phyloP scores from a whole-genome alignment of 1,284 basidiomycete genomes.

The Fomitopsis schrenkii region DNA sequence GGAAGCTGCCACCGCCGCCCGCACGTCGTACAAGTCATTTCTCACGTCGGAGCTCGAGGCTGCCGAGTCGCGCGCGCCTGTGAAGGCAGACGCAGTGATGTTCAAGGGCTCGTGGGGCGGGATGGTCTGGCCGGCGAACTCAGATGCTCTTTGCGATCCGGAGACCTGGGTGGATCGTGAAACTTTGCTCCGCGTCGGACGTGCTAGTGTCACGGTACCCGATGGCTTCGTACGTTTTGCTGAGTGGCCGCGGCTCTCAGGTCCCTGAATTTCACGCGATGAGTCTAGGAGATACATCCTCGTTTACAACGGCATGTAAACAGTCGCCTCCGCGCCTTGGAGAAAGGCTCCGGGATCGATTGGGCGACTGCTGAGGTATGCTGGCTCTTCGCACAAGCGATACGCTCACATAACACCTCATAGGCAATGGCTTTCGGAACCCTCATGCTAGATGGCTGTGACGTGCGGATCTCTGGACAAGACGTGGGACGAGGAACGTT shows the following conservation, averaged over 20 bases:
- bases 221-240: slow-evolving; percentile 63
- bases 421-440: slow-evolving; percentile 84
- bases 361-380: slow-evolving; percentile 84
- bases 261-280: not conserved
- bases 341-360: slow-evolving; percentile 70
- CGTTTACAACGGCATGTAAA: slow-evolving; percentile 79
- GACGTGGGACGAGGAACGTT: slow-evolving; percentile 90
- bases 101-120: slow-evolving; percentile 63
- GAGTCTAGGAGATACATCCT: slow-evolving; percentile 66
- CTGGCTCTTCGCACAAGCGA: not conserved
- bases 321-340: slow-evolving; percentile 67
- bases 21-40: slow-evolving; percentile 52
- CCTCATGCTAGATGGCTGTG: slow-evolving; percentile 72
- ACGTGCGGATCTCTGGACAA: slow-evolving; percentile 86
- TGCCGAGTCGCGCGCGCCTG: slow-evolving; percentile 45
- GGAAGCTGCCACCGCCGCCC: slow-evolving; percentile 45
- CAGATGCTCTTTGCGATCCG: slow-evolving; percentile 49
- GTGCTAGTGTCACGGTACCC: slow-evolving; percentile 68
- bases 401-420: not conserved
- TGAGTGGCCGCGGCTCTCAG: not conserved
- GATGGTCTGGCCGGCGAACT: slow-evolving; percentile 68
- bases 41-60: slow-evolving; percentile 58
- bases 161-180: slow-evolving; percentile 64
- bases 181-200: slow-evolving; percentile 54
- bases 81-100: slow-evolving; percentile 37